Conservation (phyloP, 1,284 basidiomycete species). For the Thelephora terrestris region DNA sequence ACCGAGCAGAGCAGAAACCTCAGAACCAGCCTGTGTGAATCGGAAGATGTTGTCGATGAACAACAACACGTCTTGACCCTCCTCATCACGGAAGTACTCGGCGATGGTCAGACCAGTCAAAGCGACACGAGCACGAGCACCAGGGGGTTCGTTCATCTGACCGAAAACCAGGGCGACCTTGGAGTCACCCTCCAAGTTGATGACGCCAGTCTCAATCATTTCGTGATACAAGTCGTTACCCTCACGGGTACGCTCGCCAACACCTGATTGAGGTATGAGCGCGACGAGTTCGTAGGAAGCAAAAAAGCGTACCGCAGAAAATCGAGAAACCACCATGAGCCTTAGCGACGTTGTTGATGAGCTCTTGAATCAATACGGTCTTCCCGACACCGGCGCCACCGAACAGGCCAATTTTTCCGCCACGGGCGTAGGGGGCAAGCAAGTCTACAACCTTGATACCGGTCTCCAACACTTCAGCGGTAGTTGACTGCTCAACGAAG, state of each 20-base stretch:
- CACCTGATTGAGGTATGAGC: slow-evolving; percentile 45
- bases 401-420: slow-evolving; percentile 99
- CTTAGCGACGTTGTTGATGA: slow-evolving; percentile 99
- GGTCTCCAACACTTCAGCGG: slow-evolving; percentile 96
- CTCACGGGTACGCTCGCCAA: slow-evolving; percentile 99
- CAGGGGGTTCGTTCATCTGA: slow-evolving; percentile 99
- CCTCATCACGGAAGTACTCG: slow-evolving; percentile 99
- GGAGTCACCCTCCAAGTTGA: slow-evolving; percentile 97
- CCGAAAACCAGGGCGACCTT: slow-evolving; percentile 99
- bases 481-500: slow-evolving; percentile 98
- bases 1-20: slow-evolving; percentile 98
- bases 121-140: slow-evolving; percentile 99
- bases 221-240: slow-evolving; percentile 99
- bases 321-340: slow-evolving; percentile 99
- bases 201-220: slow-evolving; percentile 99
- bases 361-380: slow-evolving; percentile 97
- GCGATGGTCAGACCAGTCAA: slow-evolving; percentile 98
- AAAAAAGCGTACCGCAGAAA: slow-evolving; percentile 77
- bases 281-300: slow-evolving; percentile 2
- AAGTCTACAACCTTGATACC: slow-evolving; percentile 99
- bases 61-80: slow-evolving; percentile 98
- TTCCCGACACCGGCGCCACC: slow-evolving; percentile 99
- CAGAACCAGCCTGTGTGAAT: slow-evolving; percentile 99
- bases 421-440: slow-evolving; percentile 98
- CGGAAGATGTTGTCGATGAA: slow-evolving; percentile 99